These are phyloP conservation scores for Pestalotiopsis sp. DNA, from an alignment of 2,329 filamentous ascomycete genomes.

Conservation along the genomic window DNA sequence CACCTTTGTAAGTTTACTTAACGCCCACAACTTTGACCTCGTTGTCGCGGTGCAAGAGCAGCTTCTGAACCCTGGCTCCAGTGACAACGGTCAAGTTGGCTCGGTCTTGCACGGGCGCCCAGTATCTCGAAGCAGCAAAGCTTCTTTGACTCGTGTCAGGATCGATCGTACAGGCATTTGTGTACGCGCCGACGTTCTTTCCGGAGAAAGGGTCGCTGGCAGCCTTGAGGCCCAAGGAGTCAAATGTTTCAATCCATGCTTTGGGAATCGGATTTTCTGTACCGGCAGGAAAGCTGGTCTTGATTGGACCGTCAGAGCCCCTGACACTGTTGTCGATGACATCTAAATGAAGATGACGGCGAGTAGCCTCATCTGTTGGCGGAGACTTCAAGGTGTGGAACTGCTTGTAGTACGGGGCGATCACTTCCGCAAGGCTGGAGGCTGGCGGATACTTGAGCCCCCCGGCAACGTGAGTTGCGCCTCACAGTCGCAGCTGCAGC, in stretches of 20 bases:
- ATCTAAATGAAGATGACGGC: background rate
- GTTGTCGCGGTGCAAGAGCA: conserved; percentile 13
- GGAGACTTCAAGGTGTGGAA: background rate
- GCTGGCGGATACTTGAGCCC: too few relatives aligned
- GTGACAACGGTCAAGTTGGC: conserved; percentile 18
- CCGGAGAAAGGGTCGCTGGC: conserved; percentile 15
- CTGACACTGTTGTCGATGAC: background rate
- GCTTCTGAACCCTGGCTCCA: conserved; percentile 11
- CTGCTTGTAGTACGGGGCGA: conserved; percentile 16
- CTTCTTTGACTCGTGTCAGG: conserved; percentile 14
- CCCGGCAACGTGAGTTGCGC: too few relatives aligned
- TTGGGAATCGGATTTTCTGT: conserved; percentile 10
- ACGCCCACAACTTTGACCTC: background rate
- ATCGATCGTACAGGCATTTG: conserved; percentile 16
- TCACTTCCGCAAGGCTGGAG: background rate
- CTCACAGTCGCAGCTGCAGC: too few relatives aligned
- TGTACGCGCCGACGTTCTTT: conserved; percentile 8
- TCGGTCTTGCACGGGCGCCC: conserved; percentile 5
- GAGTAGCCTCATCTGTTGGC: background rate
- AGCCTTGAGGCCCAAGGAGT: conserved; percentile 13
- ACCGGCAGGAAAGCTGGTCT: background rate
- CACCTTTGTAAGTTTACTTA: conserved; percentile 11
- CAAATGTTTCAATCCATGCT: conserved; percentile 15
- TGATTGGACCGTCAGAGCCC: background rate
- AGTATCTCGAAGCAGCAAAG: conserved; percentile 17